Evolutionary conservation across 345 rosid species (phyloP), one percentile per base, ranked within the genome.

Genomic region (Pugionium dolabratum): DNA sequence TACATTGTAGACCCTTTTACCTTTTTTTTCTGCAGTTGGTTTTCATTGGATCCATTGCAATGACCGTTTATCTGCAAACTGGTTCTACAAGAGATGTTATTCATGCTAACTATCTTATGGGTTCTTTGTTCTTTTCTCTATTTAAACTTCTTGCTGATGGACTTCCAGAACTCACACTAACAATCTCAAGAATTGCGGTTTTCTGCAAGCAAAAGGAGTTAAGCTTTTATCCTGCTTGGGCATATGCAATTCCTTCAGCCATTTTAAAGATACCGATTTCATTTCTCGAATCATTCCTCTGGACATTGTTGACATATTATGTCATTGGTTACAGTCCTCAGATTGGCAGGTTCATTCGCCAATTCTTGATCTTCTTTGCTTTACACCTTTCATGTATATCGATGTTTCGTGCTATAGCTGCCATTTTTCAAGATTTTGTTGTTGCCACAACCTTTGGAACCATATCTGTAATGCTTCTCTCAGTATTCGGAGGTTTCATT

Each of bases 401-500:
- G n/a, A 41, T 81, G 76, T 83, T 75, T 47, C 78, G 87, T 4
- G 75, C 84, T 33, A 63, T 80, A 36, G 87, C 86, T 1, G 66
- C 78, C 32, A 51, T 81, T 9, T 82, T 49, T 52, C 76, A 76
- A 39, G 81, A 82, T 1, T 48, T 76, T 78, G 81, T 84, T 30
- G 71, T 80, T 62, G 79, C 83, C 31, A 50, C 75, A 43, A 48
- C 81, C 6, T 55, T 34, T 30, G 87, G 87, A 7, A 31, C 54
- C 42, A 51, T 73, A 35, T 35, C 62, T 2, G 35, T 85, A 47
- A 62, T 83, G 5, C 6, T 76, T 4, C 64, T 83, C 56, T 62
- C 86, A 64, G 29, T 81, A 35, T 80, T 83, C 2, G 90, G 94
- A 65, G 94, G 88, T 11, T 87, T 87, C 72, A 44, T 85, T 55